Base-by-base conservation (phyloP, 768 basidiomycete genomes). In the Mrakia blollopis region DNA sequence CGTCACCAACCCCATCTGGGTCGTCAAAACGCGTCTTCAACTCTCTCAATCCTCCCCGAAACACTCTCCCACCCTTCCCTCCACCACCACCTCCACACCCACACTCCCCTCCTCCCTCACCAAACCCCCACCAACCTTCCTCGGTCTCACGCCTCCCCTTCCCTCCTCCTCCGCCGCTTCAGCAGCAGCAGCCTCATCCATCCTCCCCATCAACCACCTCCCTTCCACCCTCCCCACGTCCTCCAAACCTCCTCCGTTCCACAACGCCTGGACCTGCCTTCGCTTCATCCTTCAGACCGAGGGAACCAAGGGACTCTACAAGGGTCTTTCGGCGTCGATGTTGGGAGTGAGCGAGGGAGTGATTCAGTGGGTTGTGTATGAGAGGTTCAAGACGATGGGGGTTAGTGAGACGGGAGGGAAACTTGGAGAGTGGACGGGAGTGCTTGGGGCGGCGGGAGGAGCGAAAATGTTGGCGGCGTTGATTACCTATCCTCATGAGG, bases 401-500 rank as follows among this genome's bases (percentile, higher is more conserved):
- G 85, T 85, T 41, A 84, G 83, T 1, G 83, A 86, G 21, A 87
- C 91, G 77, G 88, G 87, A 13, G 76, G 72, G 28, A 78, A 78
- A 60, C 44, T 79, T 50, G 78, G 82, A 18, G 90, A 92, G 80
- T 96, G 92, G 91, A 78, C 87, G 1, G 90, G 91, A 3, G 92
- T 94, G 89, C 85, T 97, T 4, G 92, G 89, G 0, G 94, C 94
- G 71, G 93, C 94, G 0, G 97, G 95, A 9, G 89, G 90, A 21
- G 94, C 97, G 9, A 99, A 99, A 84, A 90, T 91, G 80, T 89
- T 98, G 21, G 97, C 97, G 0, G 94, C 91, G 80, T 84, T 98
- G 52, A 92, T 98, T 80, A 98, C 97, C 0, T 99, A 99, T 85
- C 97, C 97, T 62, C 97, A 99, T 80, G 96, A 99, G 87, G 96